A percentile compares a stretch with the other conserved stretches of the same genome.
Evolutionary conservation across 192 early-diverging fungal species (phyloP).

Genomic region (Dissophora ornata): DNA sequence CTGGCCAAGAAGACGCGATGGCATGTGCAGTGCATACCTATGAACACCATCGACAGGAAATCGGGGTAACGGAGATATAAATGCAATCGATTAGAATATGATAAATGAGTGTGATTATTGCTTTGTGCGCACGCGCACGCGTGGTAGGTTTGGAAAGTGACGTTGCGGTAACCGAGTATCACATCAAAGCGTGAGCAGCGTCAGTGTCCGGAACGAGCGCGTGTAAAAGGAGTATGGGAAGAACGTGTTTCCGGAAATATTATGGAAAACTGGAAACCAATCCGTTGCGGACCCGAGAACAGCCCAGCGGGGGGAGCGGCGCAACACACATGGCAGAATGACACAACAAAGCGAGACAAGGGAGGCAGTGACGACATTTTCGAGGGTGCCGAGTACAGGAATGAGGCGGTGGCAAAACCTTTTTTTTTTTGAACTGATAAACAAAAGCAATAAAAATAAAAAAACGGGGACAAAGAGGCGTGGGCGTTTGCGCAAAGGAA

Average conservation of each 20-base stretch:
- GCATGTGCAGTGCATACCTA: slow-evolving; percentile 83
- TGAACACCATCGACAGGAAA: background rate
- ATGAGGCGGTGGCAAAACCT: slow-evolving; percentile 3
- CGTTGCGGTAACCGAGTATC: too few relatives aligned
- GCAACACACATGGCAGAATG: too few relatives aligned
- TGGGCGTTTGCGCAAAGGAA: too few relatives aligned
- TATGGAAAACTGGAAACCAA: background rate
- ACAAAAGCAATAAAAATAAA: background rate
- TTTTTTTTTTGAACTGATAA: too few relatives aligned
- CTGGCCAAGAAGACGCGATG: slow-evolving; percentile 83
- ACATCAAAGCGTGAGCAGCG: too few relatives aligned
- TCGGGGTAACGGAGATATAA: background rate
- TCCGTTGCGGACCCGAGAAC: background rate
- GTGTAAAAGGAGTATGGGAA: background rate
- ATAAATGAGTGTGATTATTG: background rate
- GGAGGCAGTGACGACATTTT: background rate
- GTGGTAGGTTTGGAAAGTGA: too few relatives aligned
- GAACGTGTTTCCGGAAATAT: background rate
- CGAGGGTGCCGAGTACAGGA: background rate
- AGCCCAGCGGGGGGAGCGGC: background rate
- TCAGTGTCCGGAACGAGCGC: too few relatives aligned
- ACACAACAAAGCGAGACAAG: background rate
- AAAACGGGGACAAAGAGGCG: background rate
- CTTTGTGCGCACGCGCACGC: background rate
- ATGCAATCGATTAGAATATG: background rate